Evolutionary conservation across 2,329 filamentous ascomycete species (phyloP), one percentile per base, ranked within the genome.

Genomic region (Aureobasidium namibiae): DNA sequence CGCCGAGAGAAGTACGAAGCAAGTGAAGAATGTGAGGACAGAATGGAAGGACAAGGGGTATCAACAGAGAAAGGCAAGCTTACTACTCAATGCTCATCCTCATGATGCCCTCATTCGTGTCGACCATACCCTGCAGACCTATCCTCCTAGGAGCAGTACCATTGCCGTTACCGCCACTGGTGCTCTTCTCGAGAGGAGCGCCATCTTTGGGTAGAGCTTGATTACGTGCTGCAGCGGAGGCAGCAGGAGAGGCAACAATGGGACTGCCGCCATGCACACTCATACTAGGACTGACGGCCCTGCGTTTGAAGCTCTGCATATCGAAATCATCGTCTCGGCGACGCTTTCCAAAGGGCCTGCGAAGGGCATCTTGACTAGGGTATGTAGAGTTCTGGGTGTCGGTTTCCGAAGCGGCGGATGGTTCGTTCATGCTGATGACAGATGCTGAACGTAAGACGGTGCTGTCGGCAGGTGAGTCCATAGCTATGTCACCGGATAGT

Each of bases 71-170:
- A 46, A 18, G 44, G 46, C 33, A 54, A 41, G 50, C 42, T 52
- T 52, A 60, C 74, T 76, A 96, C 72, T 96, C 92, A 68, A 96
- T 96, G 72, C 89, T 96, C 89, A 97, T 94, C 67, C 92, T 91
- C 87, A 96, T 96, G 64, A 96, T 80, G 1, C 91, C 89, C 71
- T 96, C 92, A 70, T 90, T 90, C n/a, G 92, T 92, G 73, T 96
- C 92, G 18, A 84, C 88, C 92, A 97, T 96, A 1, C 92, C 90
- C 73, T 96, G 92, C 65, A 95, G 81, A 9, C 90, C 90, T 14
- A 95, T 79, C 34, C 89, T 63, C 26, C 49, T 31, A 38, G 46
- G 36, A 14, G 45, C 60, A 29, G 41, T 46, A 10, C 46, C 50
- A 41, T 26, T 45, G 23, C 60, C 58, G 29, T 41, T 26, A 2